Evolutionary conservation across 192 early-diverging fungal genomes (phyloP).

Genomic region (Spinellus fusiger): DNA sequence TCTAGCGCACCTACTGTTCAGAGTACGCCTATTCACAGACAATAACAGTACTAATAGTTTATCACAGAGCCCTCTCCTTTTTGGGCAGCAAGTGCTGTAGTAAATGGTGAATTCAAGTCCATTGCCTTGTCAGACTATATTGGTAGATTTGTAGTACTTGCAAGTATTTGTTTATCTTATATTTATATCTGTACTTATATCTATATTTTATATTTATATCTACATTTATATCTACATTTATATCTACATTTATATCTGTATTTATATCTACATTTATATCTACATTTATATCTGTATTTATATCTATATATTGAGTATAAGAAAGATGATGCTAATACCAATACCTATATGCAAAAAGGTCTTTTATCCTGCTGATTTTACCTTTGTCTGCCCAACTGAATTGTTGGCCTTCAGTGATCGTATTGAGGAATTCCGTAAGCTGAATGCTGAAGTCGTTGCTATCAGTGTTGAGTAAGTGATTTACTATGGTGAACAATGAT

Average conservation of each 20-base stretch:
- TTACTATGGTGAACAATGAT: too few relatives aligned
- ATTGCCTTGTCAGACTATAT: slow-evolving; percentile 28
- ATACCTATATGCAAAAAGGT: slow-evolving; percentile 15
- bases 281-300: too few relatives aligned
- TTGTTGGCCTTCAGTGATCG: slow-evolving; percentile 53
- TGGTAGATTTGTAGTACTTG: slow-evolving; percentile 43
- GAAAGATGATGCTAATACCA: not conserved
- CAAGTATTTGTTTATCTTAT: not conserved
- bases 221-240: too few relatives aligned
- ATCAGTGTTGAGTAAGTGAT: slow-evolving; percentile 46
- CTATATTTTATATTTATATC: too few relatives aligned
- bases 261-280: too few relatives aligned
- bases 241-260: too few relatives aligned
- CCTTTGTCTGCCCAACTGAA: slow-evolving; percentile 54
- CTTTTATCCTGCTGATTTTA: slow-evolving; percentile 65
- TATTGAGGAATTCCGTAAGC: slow-evolving; percentile 44
- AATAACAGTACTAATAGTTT: too few relatives aligned
- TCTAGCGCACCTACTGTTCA: too few relatives aligned
- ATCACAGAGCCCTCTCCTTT: slow-evolving; percentile 27
- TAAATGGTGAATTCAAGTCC: slow-evolving; percentile 26
- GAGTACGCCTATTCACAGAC: too few relatives aligned
- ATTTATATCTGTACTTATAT: too few relatives aligned
- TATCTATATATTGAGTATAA: too few relatives aligned
- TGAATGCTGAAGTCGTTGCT: slow-evolving; percentile 50
- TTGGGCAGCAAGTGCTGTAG: slow-evolving; percentile 28